Base-by-base conservation (phyloP, 202 grass and related monocot species). In the Cymbopogon flexuosus region DNA sequence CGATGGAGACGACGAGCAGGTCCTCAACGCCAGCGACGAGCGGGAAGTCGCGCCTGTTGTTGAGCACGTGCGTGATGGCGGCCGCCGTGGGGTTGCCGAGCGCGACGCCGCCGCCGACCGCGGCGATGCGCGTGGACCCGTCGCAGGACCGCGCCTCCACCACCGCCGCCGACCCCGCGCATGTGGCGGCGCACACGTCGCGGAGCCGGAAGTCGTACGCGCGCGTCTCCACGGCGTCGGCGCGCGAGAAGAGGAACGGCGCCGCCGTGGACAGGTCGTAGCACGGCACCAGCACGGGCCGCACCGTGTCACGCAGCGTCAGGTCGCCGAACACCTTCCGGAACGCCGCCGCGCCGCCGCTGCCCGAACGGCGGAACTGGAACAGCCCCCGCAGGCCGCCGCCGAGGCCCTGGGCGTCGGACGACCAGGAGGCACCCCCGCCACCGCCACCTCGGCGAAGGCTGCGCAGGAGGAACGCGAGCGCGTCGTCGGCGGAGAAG, bases 11-110 rank as follows among this genome's bases (percentile, higher is more conserved):
- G 65, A 94, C 94, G 23, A 97, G 83, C 27, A 97, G 88, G 82
- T 97, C 89, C 13, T 94, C 78, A 6, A 94, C 83, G 37, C 89
- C 89, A 1, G 83, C 62, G 0, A 83, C 89, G 2, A 90, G 85
- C 0, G 94, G 94, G 85, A 97, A 97, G 74, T 94, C 94, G 76
- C 88, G 88, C 83, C 92, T 88, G 87, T 97, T 97, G 87, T 97
- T 93, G 80, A 97, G 88, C 33, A 97, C 94, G 81, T 97, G 94
- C 5, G 94, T 97, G 84, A 97, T 97, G 18, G 94, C 91, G 7
- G 94, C 94, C 0, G 89, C 94, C 70, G 89, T 91, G 30, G 94
- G 91, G 89, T 97, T 97, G 1, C 87, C 83, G 7, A 97, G 88
- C 63, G 91, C 83, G 21, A 97, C 87, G 56, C 87, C 94, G 41